phyloP scores from a whole-genome alignment of 2,329 filamentous ascomycete species.

The Aureobasidium leucospermi region DNA sequence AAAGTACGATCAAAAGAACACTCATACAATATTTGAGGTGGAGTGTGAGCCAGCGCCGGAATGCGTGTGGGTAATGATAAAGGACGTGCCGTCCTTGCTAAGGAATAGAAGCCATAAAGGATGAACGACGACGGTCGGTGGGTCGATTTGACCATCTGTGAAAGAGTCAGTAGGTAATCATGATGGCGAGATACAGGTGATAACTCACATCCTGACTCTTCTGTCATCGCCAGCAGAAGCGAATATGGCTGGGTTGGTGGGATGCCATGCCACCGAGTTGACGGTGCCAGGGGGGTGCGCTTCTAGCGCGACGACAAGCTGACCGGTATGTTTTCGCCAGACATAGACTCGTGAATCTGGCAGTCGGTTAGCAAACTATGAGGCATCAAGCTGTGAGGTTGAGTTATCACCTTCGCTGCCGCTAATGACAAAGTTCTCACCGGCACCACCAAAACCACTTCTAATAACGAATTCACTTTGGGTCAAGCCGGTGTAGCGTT shows the following conservation, averaged over 20 bases:
- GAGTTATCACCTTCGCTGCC: slow-evolving; percentile 71
- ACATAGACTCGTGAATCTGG: slow-evolving; percentile 67
- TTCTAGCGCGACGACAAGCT: slow-evolving; percentile 65
- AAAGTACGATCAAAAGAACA: background rate
- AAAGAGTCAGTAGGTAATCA: background rate
- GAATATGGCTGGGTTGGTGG: slow-evolving; percentile 72
- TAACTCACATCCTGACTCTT: slow-evolving; percentile 75
- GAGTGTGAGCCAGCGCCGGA: background rate
- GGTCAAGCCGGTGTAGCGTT: slow-evolving; percentile 66
- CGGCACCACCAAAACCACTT: slow-evolving; percentile 77
- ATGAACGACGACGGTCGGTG: background rate
- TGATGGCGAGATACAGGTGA: background rate
- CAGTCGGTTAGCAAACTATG: slow-evolving; percentile 19
- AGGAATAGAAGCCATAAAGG: background rate
- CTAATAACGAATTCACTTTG: slow-evolving; percentile 75
- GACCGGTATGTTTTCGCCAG: slow-evolving; percentile 81
- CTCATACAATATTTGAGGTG: background rate
- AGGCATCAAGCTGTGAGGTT: background rate
- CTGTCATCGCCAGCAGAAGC: slow-evolving; percentile 86
- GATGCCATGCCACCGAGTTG: slow-evolving; percentile 87
- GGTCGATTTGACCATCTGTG: slow-evolving; percentile 10
- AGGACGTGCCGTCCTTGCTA: background rate
- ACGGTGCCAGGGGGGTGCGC: slow-evolving; percentile 70
- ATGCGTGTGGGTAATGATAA: background rate
- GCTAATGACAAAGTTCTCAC: slow-evolving; percentile 84